Conservation (phyloP, 371 early-diverging fungal genomes). For the Apophysomyces ossiformis region DNA sequence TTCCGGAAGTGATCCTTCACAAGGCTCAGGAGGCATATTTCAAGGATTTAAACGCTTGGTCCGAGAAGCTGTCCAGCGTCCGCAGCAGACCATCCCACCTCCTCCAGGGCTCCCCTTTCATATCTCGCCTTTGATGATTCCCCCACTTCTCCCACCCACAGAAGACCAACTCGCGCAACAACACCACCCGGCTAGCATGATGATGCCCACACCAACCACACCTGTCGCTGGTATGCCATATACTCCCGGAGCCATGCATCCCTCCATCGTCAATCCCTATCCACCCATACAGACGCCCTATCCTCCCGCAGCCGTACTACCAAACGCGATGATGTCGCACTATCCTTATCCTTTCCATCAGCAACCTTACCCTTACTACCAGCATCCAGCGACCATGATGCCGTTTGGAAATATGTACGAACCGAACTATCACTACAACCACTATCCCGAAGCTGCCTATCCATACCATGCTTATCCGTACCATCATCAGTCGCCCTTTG, state of each 20-base stretch:
- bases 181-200: not conserved
- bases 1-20: not conserved
- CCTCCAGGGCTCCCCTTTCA: not conserved
- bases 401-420: conserved; percentile 4
- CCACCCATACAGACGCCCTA: not conserved
- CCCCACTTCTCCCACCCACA: not conserved
- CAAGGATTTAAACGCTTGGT: not conserved
- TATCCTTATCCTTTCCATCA: not conserved
- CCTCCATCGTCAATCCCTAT: no score
- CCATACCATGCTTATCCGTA: not conserved
- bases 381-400: not conserved
- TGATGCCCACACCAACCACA: not conserved
- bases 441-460: not conserved
- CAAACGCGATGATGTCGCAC: not conserved
- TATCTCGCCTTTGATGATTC: not conserved
- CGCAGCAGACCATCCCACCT: no score
- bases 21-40: conserved; percentile 7
- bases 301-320: not conserved
- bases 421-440: not conserved
- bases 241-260: not conserved
- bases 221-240: not conserved
- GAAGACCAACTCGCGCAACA: not conserved
- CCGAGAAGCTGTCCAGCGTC: not conserved
- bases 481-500: not conserved
- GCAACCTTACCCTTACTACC: not conserved